These are phyloP conservation scores for Ambrosia hybrid DNA, from an alignment of 140 eudicot species.

Conservation along the genomic window DNA sequence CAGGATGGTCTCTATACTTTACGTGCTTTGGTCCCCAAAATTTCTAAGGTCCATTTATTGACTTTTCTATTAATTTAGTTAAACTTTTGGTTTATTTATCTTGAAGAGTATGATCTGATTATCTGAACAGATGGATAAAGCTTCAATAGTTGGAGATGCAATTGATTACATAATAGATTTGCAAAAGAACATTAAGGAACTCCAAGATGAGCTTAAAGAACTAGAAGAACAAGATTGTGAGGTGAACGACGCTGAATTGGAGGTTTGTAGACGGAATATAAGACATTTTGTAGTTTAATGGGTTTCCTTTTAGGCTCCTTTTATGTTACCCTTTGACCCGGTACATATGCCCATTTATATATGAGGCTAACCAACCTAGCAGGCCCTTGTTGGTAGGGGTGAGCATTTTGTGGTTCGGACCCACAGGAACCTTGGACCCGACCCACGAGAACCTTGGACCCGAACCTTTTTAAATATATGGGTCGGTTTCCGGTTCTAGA, in stretches of 20 bases:
- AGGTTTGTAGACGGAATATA: constrained; percentile 25
- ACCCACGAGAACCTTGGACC: too few species aligned
- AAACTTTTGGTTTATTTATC: background rate
- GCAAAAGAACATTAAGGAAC: constrained; percentile 34
- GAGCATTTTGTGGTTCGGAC: too few species aligned
- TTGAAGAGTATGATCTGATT: background rate
- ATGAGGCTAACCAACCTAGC: too few species aligned
- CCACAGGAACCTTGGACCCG: too few species aligned
- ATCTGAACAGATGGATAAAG: constrained; percentile 60
- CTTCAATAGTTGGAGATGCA: constrained; percentile 72
- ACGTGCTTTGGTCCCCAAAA: constrained; percentile 80
- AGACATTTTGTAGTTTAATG: background rate
- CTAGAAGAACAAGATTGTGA: constrained; percentile 36
- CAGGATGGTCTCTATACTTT: constrained; percentile 54
- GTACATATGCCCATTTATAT: background rate
- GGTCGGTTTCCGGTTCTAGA: too few species aligned
- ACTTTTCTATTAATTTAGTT: background rate
- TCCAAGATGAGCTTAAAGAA: constrained; percentile 44
- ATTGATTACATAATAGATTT: constrained; percentile 61
- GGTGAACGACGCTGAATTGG: constrained; percentile 16
- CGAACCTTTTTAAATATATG: too few species aligned
- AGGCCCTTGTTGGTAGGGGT: too few species aligned
- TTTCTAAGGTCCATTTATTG: constrained; percentile 56
- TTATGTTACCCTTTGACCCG: background rate
- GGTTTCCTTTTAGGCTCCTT: background rate